phyloP scores from a whole-genome alignment of 345 rosid genomes.

The Pelargonium nanum region DNA sequence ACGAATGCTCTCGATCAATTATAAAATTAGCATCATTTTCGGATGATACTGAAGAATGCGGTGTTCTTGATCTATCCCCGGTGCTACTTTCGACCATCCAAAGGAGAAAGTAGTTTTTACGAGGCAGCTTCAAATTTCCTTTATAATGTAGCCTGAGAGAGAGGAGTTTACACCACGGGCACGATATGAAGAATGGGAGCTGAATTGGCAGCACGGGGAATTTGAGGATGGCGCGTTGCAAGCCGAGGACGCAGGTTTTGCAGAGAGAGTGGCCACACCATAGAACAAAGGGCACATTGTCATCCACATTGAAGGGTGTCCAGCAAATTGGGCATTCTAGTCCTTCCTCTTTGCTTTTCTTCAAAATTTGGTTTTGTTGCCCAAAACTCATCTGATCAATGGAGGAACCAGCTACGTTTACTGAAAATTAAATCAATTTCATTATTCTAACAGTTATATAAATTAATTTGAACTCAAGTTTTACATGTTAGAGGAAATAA shows the following conservation, averaged over 20 bases:
- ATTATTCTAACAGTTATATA: too few relatives aligned
- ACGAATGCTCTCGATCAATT: too few relatives aligned
- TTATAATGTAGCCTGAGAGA: slow-evolving; percentile 27
- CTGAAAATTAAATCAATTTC: too few relatives aligned
- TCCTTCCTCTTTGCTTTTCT: slow-evolving; percentile 31
- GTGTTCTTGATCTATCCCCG: slow-evolving; percentile 51
- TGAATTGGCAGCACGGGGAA: slow-evolving; percentile 22
- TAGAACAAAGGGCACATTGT: slow-evolving; percentile 33
- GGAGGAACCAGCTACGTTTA: too few relatives aligned
- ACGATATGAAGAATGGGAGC: slow-evolving; percentile 34
- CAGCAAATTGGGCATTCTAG: slow-evolving; percentile 43
- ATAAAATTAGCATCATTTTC: too few relatives aligned
- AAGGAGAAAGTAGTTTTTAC: slow-evolving; percentile 35
- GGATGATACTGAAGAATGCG: too few relatives aligned
- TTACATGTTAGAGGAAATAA: too few relatives aligned
- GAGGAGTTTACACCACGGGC: slow-evolving; percentile 38
- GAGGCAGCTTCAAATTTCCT: slow-evolving; percentile 29
- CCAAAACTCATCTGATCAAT: too few relatives aligned
- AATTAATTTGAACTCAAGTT: too few relatives aligned
- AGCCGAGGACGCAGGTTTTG: slow-evolving; percentile 30
- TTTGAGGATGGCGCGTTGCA: slow-evolving; percentile 28
- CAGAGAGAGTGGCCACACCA: slow-evolving; percentile 43
- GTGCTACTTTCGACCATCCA: slow-evolving; percentile 44
- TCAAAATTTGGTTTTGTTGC: too few relatives aligned
- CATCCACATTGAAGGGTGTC: slow-evolving; percentile 40